Percentiles rank a stretch among this genome's conserved stretches.
These are phyloP conservation scores for Eucalyptus victrix DNA, from an alignment of 345 rosid genomes.

Conservation along the genomic window DNA sequence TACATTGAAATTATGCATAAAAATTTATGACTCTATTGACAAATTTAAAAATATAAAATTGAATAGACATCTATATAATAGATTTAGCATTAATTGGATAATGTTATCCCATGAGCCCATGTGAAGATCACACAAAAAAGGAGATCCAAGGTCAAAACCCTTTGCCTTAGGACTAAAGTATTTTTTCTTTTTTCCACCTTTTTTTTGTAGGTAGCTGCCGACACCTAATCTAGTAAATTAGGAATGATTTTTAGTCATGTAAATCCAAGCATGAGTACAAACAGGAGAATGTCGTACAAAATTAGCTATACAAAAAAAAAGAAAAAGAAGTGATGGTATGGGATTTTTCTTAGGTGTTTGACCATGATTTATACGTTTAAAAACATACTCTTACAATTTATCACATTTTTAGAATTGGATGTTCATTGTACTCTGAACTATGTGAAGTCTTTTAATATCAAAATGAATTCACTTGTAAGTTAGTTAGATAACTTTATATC, in stretches of 20 bases:
- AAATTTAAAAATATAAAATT: neutral
- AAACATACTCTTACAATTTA: neutral
- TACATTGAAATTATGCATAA: neutral
- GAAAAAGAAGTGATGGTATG: neutral
- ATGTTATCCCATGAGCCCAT: neutral
- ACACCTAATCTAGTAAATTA: neutral
- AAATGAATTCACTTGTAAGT: too few species aligned
- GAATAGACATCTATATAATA: neutral
- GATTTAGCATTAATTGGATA: neutral
- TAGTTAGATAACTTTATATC: neutral
- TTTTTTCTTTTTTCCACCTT: neutral
- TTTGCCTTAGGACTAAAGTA: neutral
- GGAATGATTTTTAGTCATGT: neutral
- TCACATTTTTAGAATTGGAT: neutral
- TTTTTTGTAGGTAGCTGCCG: neutral
- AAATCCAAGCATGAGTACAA: neutral
- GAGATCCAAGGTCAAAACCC: neutral
- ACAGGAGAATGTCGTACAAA: neutral
- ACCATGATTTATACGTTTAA: neutral
- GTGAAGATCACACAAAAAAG: neutral
- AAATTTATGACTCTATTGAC: fast-evolving
- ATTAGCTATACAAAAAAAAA: neutral
- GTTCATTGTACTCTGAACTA: neutral
- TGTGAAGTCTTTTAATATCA: neutral
- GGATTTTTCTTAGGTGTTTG: neutral